Base-by-base conservation (phyloP, 2,329 filamentous ascomycete species). In the Pleoardoris graminearum region DNA sequence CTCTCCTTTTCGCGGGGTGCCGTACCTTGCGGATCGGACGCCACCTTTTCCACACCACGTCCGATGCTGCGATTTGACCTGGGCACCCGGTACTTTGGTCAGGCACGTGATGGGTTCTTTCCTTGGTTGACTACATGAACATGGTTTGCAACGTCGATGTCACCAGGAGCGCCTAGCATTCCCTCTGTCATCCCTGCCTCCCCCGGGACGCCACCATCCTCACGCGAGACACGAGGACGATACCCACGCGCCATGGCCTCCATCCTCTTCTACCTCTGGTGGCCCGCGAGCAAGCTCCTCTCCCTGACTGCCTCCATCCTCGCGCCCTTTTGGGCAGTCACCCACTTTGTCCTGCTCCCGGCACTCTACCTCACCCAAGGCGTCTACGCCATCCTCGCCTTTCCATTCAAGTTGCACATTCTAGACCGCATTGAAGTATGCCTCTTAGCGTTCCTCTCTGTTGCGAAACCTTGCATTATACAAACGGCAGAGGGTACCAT, bases 401-500 rank as follows among this genome's bases (percentile, higher is more conserved):
- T 80, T n/a, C 83, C 83, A 2, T 74, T 83, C 43, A 73, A 66
- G 29, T 53, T 63, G 23, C 55, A 66, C 46, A 61, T 84, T 32
- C 63, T 85, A 12, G 74, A 76, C 4, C 80, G 76, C 60, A 77
- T 86, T 51, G 82, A 86, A 79, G 84, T 85, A 74, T 43, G 68
- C 49, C 11, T 8, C 6, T 37, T 33, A 19, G 17, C 29, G 11
- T 32, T 32, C 25, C 8, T 25, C 14, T 16, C n/a, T 3, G 11
- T n/a, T n/a, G n/a, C n/a, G n/a, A n/a, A n/a, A n/a, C n/a, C n/a
- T n/a, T n/a, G n/a, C n/a, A n/a, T n/a, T n/a, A n/a, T n/a, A n/a
- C n/a, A n/a, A n/a, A n/a, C 27, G 49, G 17, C 32, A 48, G 25
- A n/a, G 45, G 46, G 51, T 47, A 36, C 48, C 23, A 23, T 30